Conservation (phyloP, 2,329 filamentous ascomycete genomes). For the Dryadomyces quercus-mongolicae region DNA sequence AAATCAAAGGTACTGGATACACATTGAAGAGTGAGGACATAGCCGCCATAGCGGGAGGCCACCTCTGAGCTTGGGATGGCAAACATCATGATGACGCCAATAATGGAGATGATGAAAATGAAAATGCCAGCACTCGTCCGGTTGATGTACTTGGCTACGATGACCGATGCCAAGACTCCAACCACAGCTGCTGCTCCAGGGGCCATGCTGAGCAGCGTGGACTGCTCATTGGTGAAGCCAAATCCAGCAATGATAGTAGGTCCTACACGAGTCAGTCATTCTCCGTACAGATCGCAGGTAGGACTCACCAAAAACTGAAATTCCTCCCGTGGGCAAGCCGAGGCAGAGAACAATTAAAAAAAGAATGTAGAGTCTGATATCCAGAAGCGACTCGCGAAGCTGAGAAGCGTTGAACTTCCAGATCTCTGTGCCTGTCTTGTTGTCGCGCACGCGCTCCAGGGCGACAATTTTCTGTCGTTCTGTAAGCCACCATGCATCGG, state of each 20-base stretch:
- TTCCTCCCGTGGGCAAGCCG: background rate
- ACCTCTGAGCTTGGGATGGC: background rate
- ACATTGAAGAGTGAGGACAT: constrained; percentile 38
- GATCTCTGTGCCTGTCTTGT: constrained; percentile 48
- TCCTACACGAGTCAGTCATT: constrained; percentile 34
- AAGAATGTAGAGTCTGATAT: constrained; percentile 34
- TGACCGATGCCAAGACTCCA: constrained; percentile 33
- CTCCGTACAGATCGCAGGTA: constrained; percentile 20
- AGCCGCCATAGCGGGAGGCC: constrained; percentile 42
- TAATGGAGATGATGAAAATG: constrained; percentile 32
- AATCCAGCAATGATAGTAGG: constrained; percentile 43
- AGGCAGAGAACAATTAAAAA: constrained; percentile 38
- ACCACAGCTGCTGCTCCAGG: constrained; percentile 38
- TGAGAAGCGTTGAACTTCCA: constrained; percentile 41
- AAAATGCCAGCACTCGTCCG: constrained; percentile 39
- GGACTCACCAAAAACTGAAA: background rate
- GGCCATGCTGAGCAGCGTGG: constrained; percentile 24
- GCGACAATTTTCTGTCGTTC: constrained; percentile 38
- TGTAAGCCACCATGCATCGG: constrained; percentile 39
- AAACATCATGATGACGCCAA: constrained; percentile 2
- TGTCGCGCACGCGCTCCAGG: constrained; percentile 39
- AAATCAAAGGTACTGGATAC: too few relatives aligned
- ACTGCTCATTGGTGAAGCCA: constrained; percentile 30
- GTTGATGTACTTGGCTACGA: constrained; percentile 26
- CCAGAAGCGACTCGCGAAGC: constrained; percentile 40